These are phyloP conservation scores for Conoideocrella luteorostrata DNA, from an alignment of 2,329 filamentous ascomycete genomes.

Conservation along the genomic window DNA sequence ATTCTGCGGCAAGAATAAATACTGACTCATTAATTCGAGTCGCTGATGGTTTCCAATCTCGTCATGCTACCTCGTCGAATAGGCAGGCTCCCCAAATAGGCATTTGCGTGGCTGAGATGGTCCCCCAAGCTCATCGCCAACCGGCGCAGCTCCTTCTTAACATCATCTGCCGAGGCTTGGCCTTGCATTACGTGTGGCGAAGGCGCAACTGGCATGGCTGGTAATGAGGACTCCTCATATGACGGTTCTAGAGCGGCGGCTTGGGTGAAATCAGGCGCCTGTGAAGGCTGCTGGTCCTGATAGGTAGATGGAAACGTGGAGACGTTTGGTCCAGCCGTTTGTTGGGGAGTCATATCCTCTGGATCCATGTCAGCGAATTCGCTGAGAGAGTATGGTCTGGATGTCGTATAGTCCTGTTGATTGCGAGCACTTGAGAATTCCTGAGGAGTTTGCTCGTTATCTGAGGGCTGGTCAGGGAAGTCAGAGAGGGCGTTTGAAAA, in stretches of 20 bases:
- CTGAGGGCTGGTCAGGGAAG: constrained; percentile 12
- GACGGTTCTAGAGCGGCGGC: constrained; percentile 5
- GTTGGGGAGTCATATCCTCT: constrained; percentile 27
- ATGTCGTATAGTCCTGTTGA: constrained; percentile 11
- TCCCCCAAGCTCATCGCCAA: constrained; percentile 44
- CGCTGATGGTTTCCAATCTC: constrained; percentile 12
- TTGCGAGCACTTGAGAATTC: constrained; percentile 7
- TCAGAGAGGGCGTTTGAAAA: constrained; percentile 33
- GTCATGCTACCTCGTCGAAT: constrained; percentile 27
- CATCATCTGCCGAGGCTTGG: constrained; percentile 42
- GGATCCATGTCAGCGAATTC: constrained; percentile 36
- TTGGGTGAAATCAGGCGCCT: constrained; percentile 15
- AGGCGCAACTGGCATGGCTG: constrained; percentile 38
- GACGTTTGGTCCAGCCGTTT: constrained; percentile 18
- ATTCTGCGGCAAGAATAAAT: too few species aligned
- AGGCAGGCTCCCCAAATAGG: constrained; percentile 36
- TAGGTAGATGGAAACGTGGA: constrained; percentile 6
- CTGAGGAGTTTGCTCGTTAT: constrained; percentile 12
- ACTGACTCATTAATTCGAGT: neutral
- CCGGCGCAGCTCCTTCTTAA: constrained; percentile 43
- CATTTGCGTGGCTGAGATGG: constrained; percentile 40
- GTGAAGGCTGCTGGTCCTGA: constrained; percentile 14
- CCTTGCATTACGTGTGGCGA: constrained; percentile 49
- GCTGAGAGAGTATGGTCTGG: constrained; percentile 31
- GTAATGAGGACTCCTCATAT: constrained; percentile 20